Evolutionary conservation across 2,329 filamentous ascomycete genomes (phyloP).

Genomic region (Ceratocystis diversiconidia): DNA sequence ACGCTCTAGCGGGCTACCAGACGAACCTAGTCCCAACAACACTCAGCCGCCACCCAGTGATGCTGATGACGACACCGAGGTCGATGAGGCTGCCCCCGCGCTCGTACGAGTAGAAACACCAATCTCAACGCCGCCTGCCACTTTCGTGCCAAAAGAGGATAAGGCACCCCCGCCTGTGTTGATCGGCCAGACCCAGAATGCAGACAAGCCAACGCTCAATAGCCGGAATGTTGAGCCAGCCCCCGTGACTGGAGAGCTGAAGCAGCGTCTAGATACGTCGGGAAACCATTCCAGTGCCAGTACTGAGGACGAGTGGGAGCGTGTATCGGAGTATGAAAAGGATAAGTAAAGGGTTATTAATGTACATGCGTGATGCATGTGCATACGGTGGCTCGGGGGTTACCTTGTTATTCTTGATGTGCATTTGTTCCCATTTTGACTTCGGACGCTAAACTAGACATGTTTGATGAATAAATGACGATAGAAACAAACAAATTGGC

Average conservation of each 20-base stretch:
- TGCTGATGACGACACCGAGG: constrained; percentile 37
- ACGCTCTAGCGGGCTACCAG: not conserved
- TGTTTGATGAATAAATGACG: not conserved
- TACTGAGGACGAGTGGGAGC: constrained; percentile 97
- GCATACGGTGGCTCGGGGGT: not conserved
- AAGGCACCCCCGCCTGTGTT: not conserved
- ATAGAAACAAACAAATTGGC: not conserved
- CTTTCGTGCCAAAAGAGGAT: constrained; percentile 4
- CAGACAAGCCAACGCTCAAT: constrained; percentile 19
- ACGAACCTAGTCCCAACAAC: constrained; percentile 24
- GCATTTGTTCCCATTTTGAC: not conserved
- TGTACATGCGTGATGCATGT: not conserved
- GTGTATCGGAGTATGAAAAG: constrained; percentile 62
- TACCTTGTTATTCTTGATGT: not conserved
- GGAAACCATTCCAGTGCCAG: constrained; percentile 47
- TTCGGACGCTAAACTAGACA: not conserved
- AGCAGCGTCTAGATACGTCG: constrained; percentile 30
- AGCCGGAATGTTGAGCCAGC: constrained; percentile 28
- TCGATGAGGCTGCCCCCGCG: constrained; percentile 29
- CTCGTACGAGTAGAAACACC: not conserved
- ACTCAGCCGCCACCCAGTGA: constrained; percentile 17
- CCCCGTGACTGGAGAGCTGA: constrained; percentile 34
- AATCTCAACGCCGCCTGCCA: constrained; percentile 10
- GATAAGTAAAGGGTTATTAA: constrained; percentile 32
- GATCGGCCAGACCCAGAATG: not conserved